Percentiles rank a stretch among this genome's conserved stretches.
These are phyloP conservation scores for Orbilia ellipsospora DNA, from an alignment of 2,329 filamentous ascomycete species.

Conservation along the genomic window DNA sequence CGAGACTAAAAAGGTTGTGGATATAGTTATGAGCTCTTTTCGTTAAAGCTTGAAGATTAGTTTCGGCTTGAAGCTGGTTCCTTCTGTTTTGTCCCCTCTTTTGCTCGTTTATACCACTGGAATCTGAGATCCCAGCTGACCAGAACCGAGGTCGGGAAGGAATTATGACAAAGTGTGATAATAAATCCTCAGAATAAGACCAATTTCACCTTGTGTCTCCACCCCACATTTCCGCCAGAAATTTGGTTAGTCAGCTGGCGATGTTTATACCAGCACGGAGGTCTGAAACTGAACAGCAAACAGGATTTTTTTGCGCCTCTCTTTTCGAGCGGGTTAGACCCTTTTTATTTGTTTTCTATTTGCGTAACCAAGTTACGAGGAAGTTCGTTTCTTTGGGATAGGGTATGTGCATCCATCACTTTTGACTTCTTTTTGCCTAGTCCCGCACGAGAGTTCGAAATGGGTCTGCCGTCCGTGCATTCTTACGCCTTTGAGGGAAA, in stretches of 20 bases:
- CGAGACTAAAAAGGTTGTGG: too few species aligned
- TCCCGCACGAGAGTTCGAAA: neutral
- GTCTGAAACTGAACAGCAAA: constrained; percentile 23
- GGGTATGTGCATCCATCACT: neutral
- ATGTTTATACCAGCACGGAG: constrained; percentile 9
- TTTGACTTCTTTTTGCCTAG: neutral
- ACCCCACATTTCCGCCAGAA: constrained; percentile 38
- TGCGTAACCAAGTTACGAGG: neutral
- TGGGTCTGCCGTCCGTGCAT: neutral
- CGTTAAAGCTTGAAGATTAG: too few species aligned
- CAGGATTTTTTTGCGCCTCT: constrained; percentile 12
- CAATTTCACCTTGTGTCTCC: constrained; percentile 40
- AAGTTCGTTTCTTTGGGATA: constrained; percentile 1
- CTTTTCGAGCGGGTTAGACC: constrained; percentile 4
- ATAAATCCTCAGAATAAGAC: neutral
- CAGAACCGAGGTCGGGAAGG: constrained; percentile 1
- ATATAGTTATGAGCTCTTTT: too few species aligned
- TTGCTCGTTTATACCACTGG: constrained; percentile 16
- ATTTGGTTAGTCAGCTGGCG: constrained; percentile 35
- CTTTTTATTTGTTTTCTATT: constrained; percentile 18
- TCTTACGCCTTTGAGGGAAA: neutral
- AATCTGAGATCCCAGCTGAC: constrained; percentile 44
- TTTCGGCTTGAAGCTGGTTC: too few species aligned
- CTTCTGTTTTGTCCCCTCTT: too few species aligned
- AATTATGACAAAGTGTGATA: constrained; percentile 28